Evolutionary conservation across 108 stramenopile genomes (phyloP).

Genomic region (Skeletonema marinoi): DNA sequence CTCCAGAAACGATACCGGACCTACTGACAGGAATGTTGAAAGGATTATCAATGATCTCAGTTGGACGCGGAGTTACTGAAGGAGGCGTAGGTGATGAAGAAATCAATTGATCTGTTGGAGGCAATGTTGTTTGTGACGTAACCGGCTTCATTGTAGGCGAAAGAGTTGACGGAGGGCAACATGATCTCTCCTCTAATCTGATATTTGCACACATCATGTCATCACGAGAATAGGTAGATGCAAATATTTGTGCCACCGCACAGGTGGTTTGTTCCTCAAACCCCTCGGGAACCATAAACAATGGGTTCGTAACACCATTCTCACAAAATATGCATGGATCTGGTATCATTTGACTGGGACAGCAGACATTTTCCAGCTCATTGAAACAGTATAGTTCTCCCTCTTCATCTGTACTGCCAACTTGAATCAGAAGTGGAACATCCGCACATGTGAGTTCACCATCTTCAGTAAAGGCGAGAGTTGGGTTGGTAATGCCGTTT

Average conservation of each 20-base stretch:
- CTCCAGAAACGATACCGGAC: no score
- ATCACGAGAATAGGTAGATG: background rate
- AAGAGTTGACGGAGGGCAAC: background rate
- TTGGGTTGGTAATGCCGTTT: background rate
- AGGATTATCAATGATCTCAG: no score
- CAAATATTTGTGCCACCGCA: background rate
- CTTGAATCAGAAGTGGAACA: background rate
- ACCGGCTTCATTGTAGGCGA: no score
- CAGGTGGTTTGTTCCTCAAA: background rate
- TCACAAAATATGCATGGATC: background rate
- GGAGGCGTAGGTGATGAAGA: no score
- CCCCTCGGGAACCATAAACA: background rate
- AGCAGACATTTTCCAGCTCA: background rate
- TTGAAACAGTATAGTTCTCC: background rate
- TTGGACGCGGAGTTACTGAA: no score
- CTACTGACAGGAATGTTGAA: no score
- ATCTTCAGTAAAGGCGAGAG: background rate
- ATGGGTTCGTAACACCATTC: background rate
- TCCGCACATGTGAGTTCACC: background rate
- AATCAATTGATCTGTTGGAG: no score
- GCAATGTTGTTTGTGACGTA: no score
- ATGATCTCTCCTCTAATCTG: background rate
- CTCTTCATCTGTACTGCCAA: background rate
- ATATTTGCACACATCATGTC: background rate
- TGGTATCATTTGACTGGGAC: background rate